Base-by-base conservation (phyloP, 2,329 filamentous ascomycete species). In the Pyrenochaeta sp. region DNA sequence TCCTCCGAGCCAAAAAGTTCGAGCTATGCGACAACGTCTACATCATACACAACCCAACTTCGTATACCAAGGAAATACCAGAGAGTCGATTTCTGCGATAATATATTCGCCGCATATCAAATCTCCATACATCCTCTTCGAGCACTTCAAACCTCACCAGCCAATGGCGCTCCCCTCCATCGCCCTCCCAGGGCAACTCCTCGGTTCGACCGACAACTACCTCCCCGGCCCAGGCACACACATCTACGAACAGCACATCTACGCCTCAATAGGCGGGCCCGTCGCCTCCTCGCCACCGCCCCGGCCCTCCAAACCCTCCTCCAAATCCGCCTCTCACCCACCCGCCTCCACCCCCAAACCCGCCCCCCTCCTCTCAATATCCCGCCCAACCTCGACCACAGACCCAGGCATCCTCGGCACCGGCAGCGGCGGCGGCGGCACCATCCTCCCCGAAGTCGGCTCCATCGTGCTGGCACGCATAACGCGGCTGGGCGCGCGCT, bases 381-480 rank as follows among this genome's bases (percentile, higher is more conserved):
- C 55, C 7, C 66, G 67, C 11, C 59, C 47, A 3, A 38, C 47
- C 19, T 46, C 46, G 3, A 48, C 43, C 6, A 43, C 35, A 20
- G 51, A 53, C 27, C 52, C 53, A 1, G 53, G 55, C 20, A 61
- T 58, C 23, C 52, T 59, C 7, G 57, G 55, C 46, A 40, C 53
- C 35, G 47, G 38, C 42, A 58, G 60, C 28, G 52, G 61, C 26
- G 56, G 55, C 59, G 83, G 82, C 68, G 82, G 83, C 49, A 88
- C 90, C 69, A 83, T 91, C 38, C 80, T 96, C 6, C 94, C 94
- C 1, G 84, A 89, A 56, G 89, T 96, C 27, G 83, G 86, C 63
- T 88, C 88, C 59, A 79, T 85, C 11, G 90, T 97, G 26, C 82
- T 99, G 26, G 91, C 89, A 53, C 85, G 88, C 23, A 89, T 99